phyloP scores from a whole-genome alignment of 2,329 filamentous ascomycete genomes.

The Cercospora citrullina region DNA sequence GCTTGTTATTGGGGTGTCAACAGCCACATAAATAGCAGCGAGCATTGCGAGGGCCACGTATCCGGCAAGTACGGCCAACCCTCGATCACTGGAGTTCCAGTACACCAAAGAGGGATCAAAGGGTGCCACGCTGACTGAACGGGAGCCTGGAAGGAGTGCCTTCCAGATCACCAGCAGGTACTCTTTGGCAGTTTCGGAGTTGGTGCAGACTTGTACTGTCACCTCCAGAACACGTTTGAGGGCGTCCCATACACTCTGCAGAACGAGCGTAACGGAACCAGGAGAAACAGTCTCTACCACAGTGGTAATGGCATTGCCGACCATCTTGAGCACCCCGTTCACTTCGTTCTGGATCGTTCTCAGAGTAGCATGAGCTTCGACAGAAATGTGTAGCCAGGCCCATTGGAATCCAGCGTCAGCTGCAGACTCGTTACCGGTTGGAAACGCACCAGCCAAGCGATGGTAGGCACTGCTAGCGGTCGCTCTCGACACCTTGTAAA shows the following conservation, averaged over 20 bases:
- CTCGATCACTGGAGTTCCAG: conserved; percentile 56
- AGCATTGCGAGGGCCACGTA: conserved; percentile 74
- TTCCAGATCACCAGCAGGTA: conserved; percentile 25
- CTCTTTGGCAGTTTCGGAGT: conserved; percentile 20
- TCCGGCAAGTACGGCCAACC: conserved; percentile 75
- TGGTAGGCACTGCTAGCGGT: conserved; percentile 28
- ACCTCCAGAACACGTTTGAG: conserved; percentile 18
- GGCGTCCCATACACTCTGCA: conserved; percentile 15
- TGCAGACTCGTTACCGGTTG: conserved; percentile 18
- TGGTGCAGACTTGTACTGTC: conserved; percentile 20
- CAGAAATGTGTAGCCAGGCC: conserved; percentile 31
- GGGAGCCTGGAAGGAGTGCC: conserved; percentile 29
- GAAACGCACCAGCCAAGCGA: conserved; percentile 28
- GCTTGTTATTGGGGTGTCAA: conserved; percentile 71
- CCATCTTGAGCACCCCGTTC: conserved; percentile 28
- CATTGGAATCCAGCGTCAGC: conserved; percentile 29
- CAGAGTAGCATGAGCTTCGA: conserved; percentile 36
- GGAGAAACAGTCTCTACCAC: conserved; percentile 32
- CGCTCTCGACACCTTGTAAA: conserved; percentile 24
- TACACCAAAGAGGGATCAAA: conserved; percentile 43
- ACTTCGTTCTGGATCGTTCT: conserved; percentile 29
- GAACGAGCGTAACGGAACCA: conserved; percentile 26
- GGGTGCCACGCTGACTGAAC: conserved; percentile 16
- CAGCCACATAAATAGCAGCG: conserved; percentile 76
- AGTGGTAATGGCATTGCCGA: conserved; percentile 28